Conservation (phyloP, 129 eudicot genomes). For the Ambrosia artemisiifolia region DNA sequence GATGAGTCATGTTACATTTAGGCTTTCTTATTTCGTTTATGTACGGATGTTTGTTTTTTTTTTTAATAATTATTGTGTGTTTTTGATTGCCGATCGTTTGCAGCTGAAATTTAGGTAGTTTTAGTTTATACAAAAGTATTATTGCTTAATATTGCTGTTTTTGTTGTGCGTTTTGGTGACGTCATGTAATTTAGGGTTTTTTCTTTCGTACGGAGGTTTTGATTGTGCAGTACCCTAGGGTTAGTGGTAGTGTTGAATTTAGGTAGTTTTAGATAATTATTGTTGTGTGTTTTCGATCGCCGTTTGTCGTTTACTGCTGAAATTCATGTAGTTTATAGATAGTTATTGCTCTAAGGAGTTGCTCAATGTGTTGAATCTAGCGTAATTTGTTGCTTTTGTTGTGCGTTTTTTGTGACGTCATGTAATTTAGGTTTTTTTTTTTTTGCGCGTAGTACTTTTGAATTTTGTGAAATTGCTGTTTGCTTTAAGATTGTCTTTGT, state of each 20-base stretch:
- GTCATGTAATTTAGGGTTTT: slow-evolving; percentile 19
- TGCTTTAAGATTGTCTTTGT: background rate
- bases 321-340: background rate
- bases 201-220: slow-evolving; percentile 5
- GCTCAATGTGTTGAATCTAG: too few relatives aligned
- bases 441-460: background rate
- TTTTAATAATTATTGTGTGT: too few relatives aligned
- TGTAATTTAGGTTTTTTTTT: slow-evolving; percentile 17
- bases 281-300: slow-evolving; percentile 1
- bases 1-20: slow-evolving; percentile 1
- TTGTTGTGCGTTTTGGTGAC: background rate
- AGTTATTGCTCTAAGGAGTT: background rate
- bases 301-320: background rate
- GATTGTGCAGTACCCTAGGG: background rate
- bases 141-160: background rate
- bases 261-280: background rate
- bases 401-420: slow-evolving; percentile 3
- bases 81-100: too few relatives aligned
- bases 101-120: background rate
- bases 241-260: too few relatives aligned
- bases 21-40: slow-evolving; percentile 13
- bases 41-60: slow-evolving; percentile 10
- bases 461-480: background rate
- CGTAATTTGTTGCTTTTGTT: background rate
- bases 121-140: background rate